Base-by-base conservation (phyloP, 1,284 basidiomycete genomes). In the Puccinia hordei region DNA sequence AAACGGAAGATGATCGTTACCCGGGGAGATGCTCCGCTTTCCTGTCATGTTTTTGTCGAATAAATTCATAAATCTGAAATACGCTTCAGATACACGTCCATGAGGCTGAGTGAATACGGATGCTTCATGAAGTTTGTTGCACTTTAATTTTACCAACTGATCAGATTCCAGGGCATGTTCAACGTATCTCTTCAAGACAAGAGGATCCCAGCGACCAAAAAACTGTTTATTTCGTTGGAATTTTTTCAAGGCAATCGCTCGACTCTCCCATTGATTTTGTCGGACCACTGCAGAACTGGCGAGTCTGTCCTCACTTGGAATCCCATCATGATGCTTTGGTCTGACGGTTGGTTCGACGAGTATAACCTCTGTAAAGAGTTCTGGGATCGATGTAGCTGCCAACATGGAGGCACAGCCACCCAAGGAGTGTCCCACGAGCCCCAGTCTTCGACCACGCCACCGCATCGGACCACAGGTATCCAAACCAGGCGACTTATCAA, bases 401-500 rank as follows among this genome's bases (percentile, higher is more conserved):
- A 91, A 88, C 6, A 87, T 84, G 5, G 83, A 61, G 41, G 81
- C 65, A n/a, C 33, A 81, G 53, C 73, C 83, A 35, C 80, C 82
- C 19, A 68, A 61, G 4, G 53, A 59, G 55, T 59, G 27, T 30
- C 69, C 69, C 15, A 55, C 57, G 41, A 80, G 71, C 27, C 38
- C 24, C 15, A 73, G 41, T 19, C 30, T 55, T 44, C 49, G 38
- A 6, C 5, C 35, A 9, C 76, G 65, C 65, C 65, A 79, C 9
- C 57, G 44, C 41, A 71, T 41, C 35, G 74, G 35, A 38, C 19
- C 92, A 91, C 89, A 87, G 2, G 89, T 89, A 82, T 90, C 91
- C 0, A 91, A 93, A 35, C 93, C 92, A 81, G 92, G 90, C 0
- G 93, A 95, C 85, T 97, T 93, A 0, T 93, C 94, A 2, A 94